Evolutionary conservation across 257 asterid species (phyloP), one percentile per base, ranked within the genome.

Genomic region (Pogostemon cablin): DNA sequence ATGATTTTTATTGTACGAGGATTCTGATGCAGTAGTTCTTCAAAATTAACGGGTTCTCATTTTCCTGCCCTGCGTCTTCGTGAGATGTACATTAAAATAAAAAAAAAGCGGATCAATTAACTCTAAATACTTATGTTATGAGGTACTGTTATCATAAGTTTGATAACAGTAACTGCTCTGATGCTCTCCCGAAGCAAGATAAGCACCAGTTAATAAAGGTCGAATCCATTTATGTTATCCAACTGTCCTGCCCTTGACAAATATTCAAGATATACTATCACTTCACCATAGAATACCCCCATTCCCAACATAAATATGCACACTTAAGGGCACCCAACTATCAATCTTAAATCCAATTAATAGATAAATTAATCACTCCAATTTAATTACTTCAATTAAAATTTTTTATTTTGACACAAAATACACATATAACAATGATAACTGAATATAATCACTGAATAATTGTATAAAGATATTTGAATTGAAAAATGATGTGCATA

Each of bases 121-220:
- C 12, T 11, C 43, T 5, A n/a, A 12, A 59, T 37, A 54, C 9
- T 2, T 42, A 43, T 40, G 42, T 25, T n/a, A 56, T 20, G 41
- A 57, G 62, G 15, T 8, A 25, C 15, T 11, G 7, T 5, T 37
- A 67, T 37, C 61, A n/a, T 15, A 54, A 8, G 40, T 25, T 2
- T 6, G 72, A 39, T 12, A 7, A 52, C 44, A 34, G 11, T 44
- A 57, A 59, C 25, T 34, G 68, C 43, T 60, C 62, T 48, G 38
- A 15, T 35, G 49, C 39, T 37, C 38, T 34, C 41, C 42, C 12
- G 11, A 42, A 53, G 65, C 49, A 42, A 25, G 71, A 43, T 35
- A 54, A 34, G 34, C 47, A 54, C 34, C 52, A 56, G 42, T 55
- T 44, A 50, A 54, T 54, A 7, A 20, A n/a, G 55, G 7, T 3